Evolutionary conservation across 2,329 filamentous ascomycete species (phyloP), one percentile per base, ranked within the genome.

Genomic region (Penicillium aurantiogriseum): DNA sequence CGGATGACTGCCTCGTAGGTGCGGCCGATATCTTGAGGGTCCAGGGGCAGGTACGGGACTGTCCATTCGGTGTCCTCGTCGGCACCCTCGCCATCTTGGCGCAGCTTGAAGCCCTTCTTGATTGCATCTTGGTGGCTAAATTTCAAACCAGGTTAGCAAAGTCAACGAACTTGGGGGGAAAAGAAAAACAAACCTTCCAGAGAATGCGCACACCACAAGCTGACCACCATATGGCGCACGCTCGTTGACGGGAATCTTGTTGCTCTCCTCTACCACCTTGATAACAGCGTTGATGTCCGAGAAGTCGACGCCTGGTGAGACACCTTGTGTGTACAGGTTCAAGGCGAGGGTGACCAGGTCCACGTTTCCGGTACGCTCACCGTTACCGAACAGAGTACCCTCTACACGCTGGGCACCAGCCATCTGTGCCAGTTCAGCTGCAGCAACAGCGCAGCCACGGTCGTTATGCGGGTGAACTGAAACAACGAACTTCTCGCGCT

Each of bases 1-100:
- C 93, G 90, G 72, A 97, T 97, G 71, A 97, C 89, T 58, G 93
- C 93, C 77, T 97, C 92, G 83, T 97, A 97, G n/a, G 88, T 97
- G 57, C 93, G 87, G 50, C 93, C 93, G 63, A 97, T 96, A 70
- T 97, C 93, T 70, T 89, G 83, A 5, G 93, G 93, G 70, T 97
- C 93, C 67, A 97, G 84, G 13, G 93, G 93, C 48, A 97, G 87
- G 72, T 97, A 97, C 0, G 93, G 93, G 39, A 97, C 83, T 66
- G 90, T 80, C 93, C 93, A 97, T 40, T 78, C 80, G 69, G 54
- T 52, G n/a, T 87, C 85, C 56, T 93, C 85, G 70, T 83, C 79
- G 5, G 76, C 79, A 45, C 82, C 80, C 53, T 81, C 83, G 0
- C 82, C 76, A 44, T 81, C 76, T 71, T 92, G 83, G 58, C 93